Conservation (phyloP, 2,329 filamentous ascomycete genomes). For the Pseudogymnoascus sp. region DNA sequence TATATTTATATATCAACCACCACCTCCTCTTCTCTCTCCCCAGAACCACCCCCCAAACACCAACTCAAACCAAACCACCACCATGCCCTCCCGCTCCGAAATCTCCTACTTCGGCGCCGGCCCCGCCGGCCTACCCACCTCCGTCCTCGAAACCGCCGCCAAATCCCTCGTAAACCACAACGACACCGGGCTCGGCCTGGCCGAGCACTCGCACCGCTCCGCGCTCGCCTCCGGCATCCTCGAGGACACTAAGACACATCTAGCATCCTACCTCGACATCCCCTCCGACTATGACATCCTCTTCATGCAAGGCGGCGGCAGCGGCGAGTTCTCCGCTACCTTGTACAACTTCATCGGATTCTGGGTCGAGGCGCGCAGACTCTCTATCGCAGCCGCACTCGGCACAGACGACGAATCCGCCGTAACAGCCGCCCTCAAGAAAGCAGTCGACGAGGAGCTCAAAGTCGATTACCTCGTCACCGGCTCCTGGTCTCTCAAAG, state of each 20-base stretch:
- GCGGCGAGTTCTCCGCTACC: conserved; percentile 73
- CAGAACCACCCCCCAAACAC: background rate
- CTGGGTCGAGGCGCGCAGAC: conserved; percentile 66
- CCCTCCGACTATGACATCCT: conserved; percentile 80
- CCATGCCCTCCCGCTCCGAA: conserved; percentile 64
- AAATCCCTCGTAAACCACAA: conserved; percentile 74
- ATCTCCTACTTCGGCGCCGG: conserved; percentile 86
- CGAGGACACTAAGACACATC: conserved; percentile 64
- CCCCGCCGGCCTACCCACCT: conserved; percentile 75
- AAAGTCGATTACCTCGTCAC: conserved; percentile 86
- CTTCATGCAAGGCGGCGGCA: conserved; percentile 82
- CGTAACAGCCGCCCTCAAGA: conserved; percentile 49
- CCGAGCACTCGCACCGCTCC: conserved; percentile 85
- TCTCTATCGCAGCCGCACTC: conserved; percentile 48
- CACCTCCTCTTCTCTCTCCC: background rate
- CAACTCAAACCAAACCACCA: background rate
- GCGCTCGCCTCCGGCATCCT: conserved; percentile 70
- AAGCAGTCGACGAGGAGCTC: conserved; percentile 59
- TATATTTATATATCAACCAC: background rate
- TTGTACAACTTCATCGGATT: conserved; percentile 76
- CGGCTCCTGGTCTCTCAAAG: conserved; percentile 85
- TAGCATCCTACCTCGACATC: conserved; percentile 68
- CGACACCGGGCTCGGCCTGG: conserved; percentile 71
- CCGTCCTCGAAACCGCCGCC: conserved; percentile 69
- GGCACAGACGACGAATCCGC: conserved; percentile 40